These are phyloP conservation scores for Penstemon newberryi DNA, from an alignment of 257 asterid genomes.

Conservation along the genomic window DNA sequence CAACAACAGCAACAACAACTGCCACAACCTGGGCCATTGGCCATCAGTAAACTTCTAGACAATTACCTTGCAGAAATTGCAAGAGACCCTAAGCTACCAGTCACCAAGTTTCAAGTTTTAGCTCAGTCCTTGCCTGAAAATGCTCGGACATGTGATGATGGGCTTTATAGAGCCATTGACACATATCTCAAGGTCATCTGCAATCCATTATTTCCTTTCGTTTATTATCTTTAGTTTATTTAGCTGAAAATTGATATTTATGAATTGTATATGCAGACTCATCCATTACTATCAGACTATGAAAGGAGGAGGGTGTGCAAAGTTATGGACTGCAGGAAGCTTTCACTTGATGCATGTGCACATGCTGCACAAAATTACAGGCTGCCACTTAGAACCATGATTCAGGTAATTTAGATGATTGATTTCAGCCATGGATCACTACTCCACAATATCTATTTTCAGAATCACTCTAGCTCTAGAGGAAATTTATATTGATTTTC, in stretches of 20 bases:
- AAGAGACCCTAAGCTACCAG: conserved; percentile 63
- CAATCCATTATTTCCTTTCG: conserved; percentile 12
- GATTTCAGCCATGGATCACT: background rate
- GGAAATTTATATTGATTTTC: too few species aligned
- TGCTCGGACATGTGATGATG: conserved; percentile 68
- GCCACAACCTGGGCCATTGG: conserved; percentile 41
- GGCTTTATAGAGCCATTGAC: conserved; percentile 82
- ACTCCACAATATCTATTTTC: background rate
- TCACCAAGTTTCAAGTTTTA: conserved; percentile 58
- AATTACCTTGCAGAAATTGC: conserved; percentile 80
- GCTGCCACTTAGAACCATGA: conserved; percentile 73
- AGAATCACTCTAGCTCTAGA: background rate
- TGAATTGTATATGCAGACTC: conserved; percentile 43
- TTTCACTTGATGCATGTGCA: conserved; percentile 77
- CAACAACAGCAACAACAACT: conserved; percentile 46
- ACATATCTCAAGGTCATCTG: conserved; percentile 69
- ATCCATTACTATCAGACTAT: conserved; percentile 68
- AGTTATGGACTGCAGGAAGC: conserved; percentile 75
- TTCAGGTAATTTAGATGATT: conserved; percentile 56
- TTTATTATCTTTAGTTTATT: background rate
- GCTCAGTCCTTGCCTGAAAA: conserved; percentile 72
- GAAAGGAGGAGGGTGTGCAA: conserved; percentile 76
- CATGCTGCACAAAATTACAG: conserved; percentile 95
- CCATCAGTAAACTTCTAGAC: conserved; percentile 74
- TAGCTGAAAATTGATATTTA: conserved; percentile 9